phyloP scores from a whole-genome alignment of 192 early-diverging fungal genomes.

The Radiomyces spectabilis region DNA sequence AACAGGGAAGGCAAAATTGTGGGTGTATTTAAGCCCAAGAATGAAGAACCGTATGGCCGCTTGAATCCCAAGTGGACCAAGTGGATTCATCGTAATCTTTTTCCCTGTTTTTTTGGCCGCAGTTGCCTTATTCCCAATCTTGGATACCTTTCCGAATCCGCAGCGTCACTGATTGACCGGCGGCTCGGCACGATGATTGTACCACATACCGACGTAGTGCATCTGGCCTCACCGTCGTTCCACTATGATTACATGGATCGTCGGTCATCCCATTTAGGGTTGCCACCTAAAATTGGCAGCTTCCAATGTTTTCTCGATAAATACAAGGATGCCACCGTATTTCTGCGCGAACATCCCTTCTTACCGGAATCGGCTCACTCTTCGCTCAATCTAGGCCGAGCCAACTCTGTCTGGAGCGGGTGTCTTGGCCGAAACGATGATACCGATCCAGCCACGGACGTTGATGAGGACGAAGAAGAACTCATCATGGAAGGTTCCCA shows the following conservation, averaged over 20 bases:
- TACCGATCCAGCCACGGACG: background rate
- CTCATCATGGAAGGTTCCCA: slow-evolving; percentile 8
- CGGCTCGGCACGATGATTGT: slow-evolving; percentile 69
- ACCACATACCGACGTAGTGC: slow-evolving; percentile 73
- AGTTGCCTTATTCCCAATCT: slow-evolving; percentile 81
- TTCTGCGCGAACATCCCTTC: slow-evolving; percentile 64
- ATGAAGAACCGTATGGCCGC: slow-evolving; percentile 61
- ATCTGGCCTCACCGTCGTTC: slow-evolving; percentile 66
- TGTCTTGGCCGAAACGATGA: slow-evolving; percentile 6
- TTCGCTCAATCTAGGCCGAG: background rate
- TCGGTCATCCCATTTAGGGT: slow-evolving; percentile 32
- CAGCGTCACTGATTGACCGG: slow-evolving; percentile 71
- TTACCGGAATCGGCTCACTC: slow-evolving; percentile 10
- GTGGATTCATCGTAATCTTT: slow-evolving; percentile 82
- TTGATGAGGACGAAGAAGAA: background rate
- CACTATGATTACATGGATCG: slow-evolving; percentile 67
- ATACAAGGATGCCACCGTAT: slow-evolving; percentile 77
- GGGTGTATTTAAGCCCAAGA: slow-evolving; percentile 87
- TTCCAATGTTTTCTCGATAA: slow-evolving; percentile 82
- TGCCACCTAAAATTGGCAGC: slow-evolving; percentile 74
- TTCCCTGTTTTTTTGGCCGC: slow-evolving; percentile 86
- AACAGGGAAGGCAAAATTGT: slow-evolving; percentile 69
- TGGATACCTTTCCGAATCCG: slow-evolving; percentile 88
- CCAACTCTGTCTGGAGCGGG: slow-evolving; percentile 4
- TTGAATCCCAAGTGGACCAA: slow-evolving; percentile 86